These are phyloP conservation scores for Mercurialis annua DNA, from an alignment of 345 rosid genomes.

Conservation along the genomic window DNA sequence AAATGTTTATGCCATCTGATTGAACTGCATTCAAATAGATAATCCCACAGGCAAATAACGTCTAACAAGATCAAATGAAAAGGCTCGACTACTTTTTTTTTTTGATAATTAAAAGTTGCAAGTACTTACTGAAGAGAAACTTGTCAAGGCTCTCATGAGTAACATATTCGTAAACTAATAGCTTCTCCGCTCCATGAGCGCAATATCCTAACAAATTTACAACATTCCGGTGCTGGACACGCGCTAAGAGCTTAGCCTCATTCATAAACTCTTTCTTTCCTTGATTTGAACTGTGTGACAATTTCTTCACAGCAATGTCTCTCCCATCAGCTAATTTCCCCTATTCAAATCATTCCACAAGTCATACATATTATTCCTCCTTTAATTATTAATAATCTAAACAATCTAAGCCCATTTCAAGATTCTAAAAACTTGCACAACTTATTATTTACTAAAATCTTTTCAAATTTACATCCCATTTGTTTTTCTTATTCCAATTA, in stretches of 20 bases:
- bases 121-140: constrained; percentile 78
- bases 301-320: constrained; percentile 94
- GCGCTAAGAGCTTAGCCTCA: constrained; percentile 83
- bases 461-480: background rate
- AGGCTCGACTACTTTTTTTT: no score
- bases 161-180: constrained; percentile 88
- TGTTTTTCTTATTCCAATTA: background rate
- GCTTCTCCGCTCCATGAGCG: constrained; percentile 70
- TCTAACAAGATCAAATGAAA: background rate
- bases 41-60: constrained; percentile 4
- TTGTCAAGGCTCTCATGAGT: constrained; percentile 88
- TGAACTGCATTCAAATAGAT: background rate
- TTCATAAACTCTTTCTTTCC: constrained; percentile 82
- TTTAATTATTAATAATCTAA: constrained; percentile 11
- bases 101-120: background rate
- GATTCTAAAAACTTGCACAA: background rate
- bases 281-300: constrained; percentile 70
- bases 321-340: constrained; percentile 86
- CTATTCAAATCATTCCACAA: constrained; percentile 34
- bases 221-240: constrained; percentile 92
- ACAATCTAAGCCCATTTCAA: background rate
- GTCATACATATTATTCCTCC: constrained; percentile 1
- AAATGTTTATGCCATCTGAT: background rate
- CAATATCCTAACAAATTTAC: constrained; percentile 92
- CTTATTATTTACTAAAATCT: background rate